Evolutionary conservation across 768 basidiomycete genomes (phyloP).

Genomic region (Piloderma croceum): DNA sequence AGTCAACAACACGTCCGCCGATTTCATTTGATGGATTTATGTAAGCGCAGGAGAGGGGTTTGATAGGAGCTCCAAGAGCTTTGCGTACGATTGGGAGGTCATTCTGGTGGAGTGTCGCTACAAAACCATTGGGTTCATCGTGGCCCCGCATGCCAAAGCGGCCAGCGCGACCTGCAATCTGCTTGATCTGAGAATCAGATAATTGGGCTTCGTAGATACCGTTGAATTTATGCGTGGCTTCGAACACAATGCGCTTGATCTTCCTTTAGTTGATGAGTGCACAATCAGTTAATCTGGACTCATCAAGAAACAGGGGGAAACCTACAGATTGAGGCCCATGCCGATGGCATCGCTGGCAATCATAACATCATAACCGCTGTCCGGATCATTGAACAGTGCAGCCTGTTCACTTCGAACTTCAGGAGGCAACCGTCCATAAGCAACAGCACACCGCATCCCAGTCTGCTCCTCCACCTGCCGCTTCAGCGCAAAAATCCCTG

Average conservation of each 20-base stretch:
- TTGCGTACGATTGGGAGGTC: slow-evolving; percentile 58
- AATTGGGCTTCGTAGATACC: slow-evolving; percentile 41
- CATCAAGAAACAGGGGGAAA: slow-evolving; percentile 5
- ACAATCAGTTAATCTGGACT: background rate
- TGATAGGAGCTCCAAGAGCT: slow-evolving; percentile 48
- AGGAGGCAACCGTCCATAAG: slow-evolving; percentile 88
- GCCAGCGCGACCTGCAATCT: slow-evolving; percentile 92
- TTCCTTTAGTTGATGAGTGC: slow-evolving; percentile 45
- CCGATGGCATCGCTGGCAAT: slow-evolving; percentile 94
- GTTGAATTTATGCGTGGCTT: slow-evolving; percentile 60
- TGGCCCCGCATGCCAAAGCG: slow-evolving; percentile 55
- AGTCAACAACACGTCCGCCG: slow-evolving; percentile 20
- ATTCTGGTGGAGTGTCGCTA: slow-evolving; percentile 59
- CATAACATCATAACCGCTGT: slow-evolving; percentile 82
- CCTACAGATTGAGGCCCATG: slow-evolving; percentile 95
- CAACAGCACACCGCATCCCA: slow-evolving; percentile 80
- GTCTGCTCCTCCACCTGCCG: slow-evolving; percentile 62
- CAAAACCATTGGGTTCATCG: slow-evolving; percentile 51
- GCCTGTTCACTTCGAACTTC: slow-evolving; percentile 92
- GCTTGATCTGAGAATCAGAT: slow-evolving; percentile 77
- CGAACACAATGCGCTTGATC: slow-evolving; percentile 85
- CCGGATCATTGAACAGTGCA: slow-evolving; percentile 79
- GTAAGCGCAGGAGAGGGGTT: slow-evolving; percentile 48
- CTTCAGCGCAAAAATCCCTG: slow-evolving; percentile 73
- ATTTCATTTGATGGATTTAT: slow-evolving; percentile 25